These are phyloP conservation scores for Trichoderma arundinaceum DNA, from an alignment of 2,329 filamentous ascomycete genomes.

Conservation along the genomic window DNA sequence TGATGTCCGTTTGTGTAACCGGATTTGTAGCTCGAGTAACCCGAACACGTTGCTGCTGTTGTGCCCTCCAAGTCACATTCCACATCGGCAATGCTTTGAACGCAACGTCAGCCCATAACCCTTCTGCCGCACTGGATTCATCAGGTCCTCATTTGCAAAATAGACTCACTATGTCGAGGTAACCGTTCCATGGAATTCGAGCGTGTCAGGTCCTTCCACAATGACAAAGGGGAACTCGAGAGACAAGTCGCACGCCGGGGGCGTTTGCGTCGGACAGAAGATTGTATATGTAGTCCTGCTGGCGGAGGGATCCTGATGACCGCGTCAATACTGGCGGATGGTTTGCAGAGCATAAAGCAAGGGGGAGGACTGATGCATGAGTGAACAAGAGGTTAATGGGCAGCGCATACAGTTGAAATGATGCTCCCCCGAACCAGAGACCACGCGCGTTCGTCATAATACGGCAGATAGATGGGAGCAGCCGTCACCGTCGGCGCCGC, in stretches of 20 bases:
- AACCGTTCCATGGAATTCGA: slow-evolving; percentile 52
- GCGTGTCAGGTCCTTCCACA: slow-evolving; percentile 52
- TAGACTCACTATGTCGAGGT: slow-evolving; percentile 51
- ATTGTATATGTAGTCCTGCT: slow-evolving; percentile 55
- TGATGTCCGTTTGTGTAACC: slow-evolving; percentile 48
- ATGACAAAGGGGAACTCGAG: slow-evolving; percentile 56
- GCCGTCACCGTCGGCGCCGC: slow-evolving; percentile 44
- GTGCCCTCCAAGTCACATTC: slow-evolving; percentile 51
- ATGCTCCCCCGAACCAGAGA: slow-evolving; percentile 53
- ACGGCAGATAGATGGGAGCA: slow-evolving; percentile 54
- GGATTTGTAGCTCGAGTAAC: slow-evolving; percentile 53
- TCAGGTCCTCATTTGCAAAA: background rate
- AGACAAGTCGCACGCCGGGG: slow-evolving; percentile 50
- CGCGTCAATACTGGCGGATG: slow-evolving; percentile 11
- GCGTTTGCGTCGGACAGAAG: slow-evolving; percentile 53
- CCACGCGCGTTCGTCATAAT: slow-evolving; percentile 52
- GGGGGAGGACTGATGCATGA: background rate
- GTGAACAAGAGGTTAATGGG: background rate
- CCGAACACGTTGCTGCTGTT: slow-evolving; percentile 55
- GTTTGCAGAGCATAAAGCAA: background rate
- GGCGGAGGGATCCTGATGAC: slow-evolving; percentile 44
- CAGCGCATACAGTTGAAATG: slow-evolving; percentile 47
- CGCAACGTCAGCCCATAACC: slow-evolving; percentile 23
- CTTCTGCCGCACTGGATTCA: background rate
- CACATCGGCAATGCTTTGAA: slow-evolving; percentile 50